Base-by-base conservation (phyloP, 768 basidiomycete genomes). In the Rhodotorula toruloides region DNA sequence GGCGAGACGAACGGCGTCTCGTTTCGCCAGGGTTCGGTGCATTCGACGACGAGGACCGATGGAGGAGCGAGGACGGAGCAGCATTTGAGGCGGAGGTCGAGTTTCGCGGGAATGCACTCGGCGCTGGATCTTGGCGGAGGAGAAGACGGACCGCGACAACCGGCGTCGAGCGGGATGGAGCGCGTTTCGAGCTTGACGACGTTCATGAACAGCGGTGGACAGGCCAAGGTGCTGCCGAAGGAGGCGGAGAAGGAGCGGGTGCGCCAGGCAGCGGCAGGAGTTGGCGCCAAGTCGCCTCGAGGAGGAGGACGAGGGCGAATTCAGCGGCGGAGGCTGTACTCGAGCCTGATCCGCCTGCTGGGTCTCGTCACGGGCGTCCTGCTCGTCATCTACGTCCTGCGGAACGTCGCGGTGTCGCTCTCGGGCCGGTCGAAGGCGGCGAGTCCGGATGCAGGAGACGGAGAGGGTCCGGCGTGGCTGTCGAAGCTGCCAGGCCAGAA, bases 121-220 rank as follows among this genome's bases (percentile, higher is more conserved):
- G 59, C 29, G 31, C 14, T 34, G 29, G 44, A 31, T 21, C 42
- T 43, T 22, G 66, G 32, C 19, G 56, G 61, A 9, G 55, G 61
- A n/a, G n/a, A n/a, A n/a, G n/a, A n/a, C 12, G n/a, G n/a, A n/a
- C 47, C 8, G n/a, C 25, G 10, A 11, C 32, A 4, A n/a, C 47
- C 46, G 12, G 7, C 42, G 36, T 37, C 55, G 19, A n/a, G 27
- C 13, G 52, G 34, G 0, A 58, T 64, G 63, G 56, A 64, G 32
- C 49, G 63, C 22, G 49, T 34, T 5, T 10, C 49, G 21, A 53
- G 50, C 25, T 27, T 64, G 27, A 64, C 63, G 21, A 46, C 56
- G n/a, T 64, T 58, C 57, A 64, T 64, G 63, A 32, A 25, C 3
- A 34, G 42, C 6, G 62, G 46, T 8, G 44, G 34, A 27, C 29